A percentile compares a stretch with the other conserved stretches of the same genome.
These are phyloP conservation scores for Moesziomyces sp. DNA, from an alignment of 1,284 basidiomycete genomes.

Conservation along the genomic window DNA sequence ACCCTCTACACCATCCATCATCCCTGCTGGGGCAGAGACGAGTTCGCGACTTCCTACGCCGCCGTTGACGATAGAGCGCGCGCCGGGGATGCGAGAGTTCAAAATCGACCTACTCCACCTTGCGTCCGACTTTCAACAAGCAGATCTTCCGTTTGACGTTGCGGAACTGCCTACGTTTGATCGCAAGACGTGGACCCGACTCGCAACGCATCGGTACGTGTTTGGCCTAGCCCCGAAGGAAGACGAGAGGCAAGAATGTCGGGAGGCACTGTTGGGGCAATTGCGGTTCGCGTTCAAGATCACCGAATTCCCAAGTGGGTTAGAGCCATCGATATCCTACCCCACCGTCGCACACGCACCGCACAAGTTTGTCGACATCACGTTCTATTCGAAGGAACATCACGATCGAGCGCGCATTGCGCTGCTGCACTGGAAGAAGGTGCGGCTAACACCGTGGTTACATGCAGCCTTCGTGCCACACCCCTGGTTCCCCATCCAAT, in stretches of 20 bases:
- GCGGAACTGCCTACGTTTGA: slow-evolving; percentile 5
- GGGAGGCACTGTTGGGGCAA: background rate
- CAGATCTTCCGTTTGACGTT: background rate
- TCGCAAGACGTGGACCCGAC: slow-evolving; percentile 2
- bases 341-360: background rate
- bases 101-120: too few species aligned
- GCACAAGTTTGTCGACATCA: slow-evolving; percentile 12
- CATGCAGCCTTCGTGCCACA: slow-evolving; percentile 7
- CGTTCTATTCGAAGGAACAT: background rate
- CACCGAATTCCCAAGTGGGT: background rate
- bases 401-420: background rate
- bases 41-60: too few species aligned
- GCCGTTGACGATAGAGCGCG: too few species aligned
- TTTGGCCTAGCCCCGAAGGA: background rate
- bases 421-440: background rate
- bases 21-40: too few species aligned
- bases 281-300: background rate
- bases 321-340: slow-evolving; percentile 5
- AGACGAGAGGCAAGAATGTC: background rate
- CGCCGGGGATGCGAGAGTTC: too few species aligned
- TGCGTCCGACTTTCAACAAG: background rate
- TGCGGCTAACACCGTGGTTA: background rate
- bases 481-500: slow-evolving; percentile 5
- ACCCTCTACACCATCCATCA: too few species aligned
- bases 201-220: slow-evolving; percentile 11